Base-by-base conservation (phyloP, 257 asterid species). In the Solanum lycopersicoides region DNA sequence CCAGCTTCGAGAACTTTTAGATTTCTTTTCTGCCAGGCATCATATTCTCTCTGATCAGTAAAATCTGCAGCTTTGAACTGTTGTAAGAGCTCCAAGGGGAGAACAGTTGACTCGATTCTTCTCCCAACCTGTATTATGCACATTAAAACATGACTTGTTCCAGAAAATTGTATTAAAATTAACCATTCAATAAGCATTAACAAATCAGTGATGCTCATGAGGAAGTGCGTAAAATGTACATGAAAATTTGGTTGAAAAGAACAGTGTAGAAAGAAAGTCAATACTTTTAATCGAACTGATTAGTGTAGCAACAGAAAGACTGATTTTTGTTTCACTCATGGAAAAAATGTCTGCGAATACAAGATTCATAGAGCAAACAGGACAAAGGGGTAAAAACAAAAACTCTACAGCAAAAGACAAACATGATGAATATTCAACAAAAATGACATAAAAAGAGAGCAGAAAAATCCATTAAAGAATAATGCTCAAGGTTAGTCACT, bases 51-150 rank as follows among this genome's bases (percentile, higher is more conserved):
- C 88, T 91, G 98, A 88, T 93, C 96, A 42, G 98, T 92, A 86
- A 97, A 96, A 92, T 97, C 99, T 9, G 99, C 92, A 86, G 99
- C 92, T 91, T 97, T 96, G 95, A 97, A 97, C 91, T 97, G 99
- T 86, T 97, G 99, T 87, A 97, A 94, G 69, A 97, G 94, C 95
- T 97, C 99, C 15, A 97, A 93, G 3, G 99, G 99, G 86, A 97
- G 98, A 91, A 97, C 92, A 88, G 91, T 90, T 34, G 98, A 89
- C 88, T 97, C 99, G 1, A 91, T 89, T 92, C 92, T 93, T 90
- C 96, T 94, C 79, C 99, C 99, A 82, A 95, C 96, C 99, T 96
- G 85, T 86, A 87, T 59, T 79, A 77, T 87, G 83, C 42, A 76
- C 69, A 79, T 45, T 45, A 10, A 79, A 79, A 34, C 84, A 82